Evolutionary conservation across 768 basidiomycete genomes (phyloP).

Genomic region (Boletales sp.): DNA sequence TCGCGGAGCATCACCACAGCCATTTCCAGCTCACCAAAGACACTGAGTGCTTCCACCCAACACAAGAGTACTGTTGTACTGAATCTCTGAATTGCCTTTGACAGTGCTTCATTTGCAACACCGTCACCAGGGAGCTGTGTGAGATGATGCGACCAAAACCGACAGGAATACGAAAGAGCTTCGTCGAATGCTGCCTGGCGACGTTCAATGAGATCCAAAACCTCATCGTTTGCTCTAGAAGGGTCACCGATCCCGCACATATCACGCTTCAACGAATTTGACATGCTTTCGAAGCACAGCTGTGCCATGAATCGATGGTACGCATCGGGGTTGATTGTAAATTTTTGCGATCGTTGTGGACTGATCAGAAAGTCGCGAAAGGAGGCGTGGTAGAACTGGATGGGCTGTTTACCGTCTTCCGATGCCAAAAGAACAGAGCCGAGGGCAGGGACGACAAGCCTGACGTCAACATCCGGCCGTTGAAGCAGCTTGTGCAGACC

Average conservation of each 20-base stretch:
- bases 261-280: constrained; percentile 16
- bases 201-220: constrained; percentile 18
- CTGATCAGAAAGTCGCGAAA: constrained; percentile 19
- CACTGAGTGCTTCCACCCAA: constrained; percentile 18
- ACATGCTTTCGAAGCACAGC: constrained; percentile 16
- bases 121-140: constrained; percentile 7
- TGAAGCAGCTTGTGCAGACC: constrained; percentile 13
- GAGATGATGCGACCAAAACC: constrained; percentile 19
- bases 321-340: constrained; percentile 7
- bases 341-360: constrained; percentile 16
- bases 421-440: constrained; percentile 17
- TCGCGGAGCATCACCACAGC: constrained; percentile 15
- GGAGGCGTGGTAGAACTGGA: constrained; percentile 21
- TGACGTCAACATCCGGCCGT: constrained; percentile 12
- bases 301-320: constrained; percentile 20
- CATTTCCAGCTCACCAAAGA: constrained; percentile 15
- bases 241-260: constrained; percentile 19
- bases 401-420: constrained; percentile 16
- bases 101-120: constrained; percentile 2
- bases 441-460: constrained; percentile 13
- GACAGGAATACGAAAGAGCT: constrained; percentile 16
- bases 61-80: constrained; percentile 10
- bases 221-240: constrained; percentile 11
- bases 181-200: constrained; percentile 9
- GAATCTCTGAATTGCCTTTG: constrained; percentile 8